These are phyloP conservation scores for Blastocystis hominis DNA, from an alignment of 352 stramenopile genomes.

Conservation along the genomic window DNA sequence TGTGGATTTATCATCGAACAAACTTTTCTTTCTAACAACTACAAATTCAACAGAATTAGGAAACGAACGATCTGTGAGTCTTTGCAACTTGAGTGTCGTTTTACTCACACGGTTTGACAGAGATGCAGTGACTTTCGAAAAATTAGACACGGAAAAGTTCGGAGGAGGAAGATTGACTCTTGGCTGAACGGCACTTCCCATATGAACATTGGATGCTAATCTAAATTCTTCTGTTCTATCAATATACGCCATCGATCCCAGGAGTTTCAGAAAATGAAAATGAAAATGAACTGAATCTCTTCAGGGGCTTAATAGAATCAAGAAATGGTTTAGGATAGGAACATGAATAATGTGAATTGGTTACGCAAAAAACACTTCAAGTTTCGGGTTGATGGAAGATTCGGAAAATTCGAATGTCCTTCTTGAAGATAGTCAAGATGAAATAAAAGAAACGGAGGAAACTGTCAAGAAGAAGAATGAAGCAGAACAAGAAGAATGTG, in stretches of 20 bases:
- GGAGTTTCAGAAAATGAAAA: no score
- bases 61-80: conserved; percentile 21
- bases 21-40: conserved; percentile 49
- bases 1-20: conserved; percentile 45
- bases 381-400: no score
- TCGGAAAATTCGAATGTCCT: neutral
- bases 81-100: conserved; percentile 44
- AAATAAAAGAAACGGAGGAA: conserved; percentile 57
- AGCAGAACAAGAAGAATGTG: no score
- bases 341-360: no score
- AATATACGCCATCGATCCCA: conserved; percentile 6
- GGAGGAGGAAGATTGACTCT: neutral
- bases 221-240: conserved; percentile 41
- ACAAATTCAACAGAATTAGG: neutral
- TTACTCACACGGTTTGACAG: conserved; percentile 31
- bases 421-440: conserved; percentile 62
- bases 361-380: no score
- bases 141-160: conserved; percentile 26
- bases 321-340: no score
- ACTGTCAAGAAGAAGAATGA: no score
- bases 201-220: conserved; percentile 1
- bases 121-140: conserved; percentile 40
- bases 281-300: no score
- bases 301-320: no score
- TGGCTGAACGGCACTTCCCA: neutral